These are phyloP conservation scores for Hyparrhenia diplandra DNA, from an alignment of 176 grass and related monocot genomes.

Conservation along the genomic window DNA sequence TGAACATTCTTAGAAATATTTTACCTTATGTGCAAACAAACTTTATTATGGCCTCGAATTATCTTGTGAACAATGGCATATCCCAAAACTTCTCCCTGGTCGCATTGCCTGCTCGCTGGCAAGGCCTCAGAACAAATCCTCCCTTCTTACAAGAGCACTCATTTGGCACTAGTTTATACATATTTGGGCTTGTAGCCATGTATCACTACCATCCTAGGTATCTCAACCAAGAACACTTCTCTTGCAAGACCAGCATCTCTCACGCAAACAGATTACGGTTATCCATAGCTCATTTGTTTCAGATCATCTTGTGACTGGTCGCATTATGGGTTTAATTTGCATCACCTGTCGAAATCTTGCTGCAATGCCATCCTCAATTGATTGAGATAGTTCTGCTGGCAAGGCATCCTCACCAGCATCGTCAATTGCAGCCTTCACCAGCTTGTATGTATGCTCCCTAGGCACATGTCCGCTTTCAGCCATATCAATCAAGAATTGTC, in stretches of 20 bases:
- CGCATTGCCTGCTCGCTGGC: conserved; percentile 32
- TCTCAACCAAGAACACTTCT: conserved; percentile 35
- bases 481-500: conserved; percentile 63
- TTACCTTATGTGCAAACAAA: conserved; percentile 19
- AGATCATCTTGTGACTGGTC: conserved; percentile 31
- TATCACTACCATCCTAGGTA: conserved; percentile 19
- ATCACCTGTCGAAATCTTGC: conserved; percentile 57
- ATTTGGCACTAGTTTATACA: conserved; percentile 38
- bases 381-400: conserved; percentile 41
- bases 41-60: background rate
- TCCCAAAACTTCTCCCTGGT: conserved; percentile 14
- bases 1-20: background rate
- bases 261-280: background rate
- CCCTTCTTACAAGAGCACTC: conserved; percentile 5
- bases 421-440: conserved; percentile 52
- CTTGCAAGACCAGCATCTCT: conserved; percentile 1
- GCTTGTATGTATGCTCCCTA: conserved; percentile 87
- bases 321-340: conserved; percentile 56
- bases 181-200: conserved; percentile 33
- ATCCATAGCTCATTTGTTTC: background rate
- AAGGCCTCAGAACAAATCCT: conserved; percentile 3
- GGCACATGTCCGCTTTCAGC: conserved; percentile 55
- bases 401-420: conserved; percentile 41
- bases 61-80: conserved; percentile 2
- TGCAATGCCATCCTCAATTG: conserved; percentile 61